Evolutionary conservation across 2,329 filamentous ascomycete genomes (phyloP).

Genomic region (Diatrype stigma): DNA sequence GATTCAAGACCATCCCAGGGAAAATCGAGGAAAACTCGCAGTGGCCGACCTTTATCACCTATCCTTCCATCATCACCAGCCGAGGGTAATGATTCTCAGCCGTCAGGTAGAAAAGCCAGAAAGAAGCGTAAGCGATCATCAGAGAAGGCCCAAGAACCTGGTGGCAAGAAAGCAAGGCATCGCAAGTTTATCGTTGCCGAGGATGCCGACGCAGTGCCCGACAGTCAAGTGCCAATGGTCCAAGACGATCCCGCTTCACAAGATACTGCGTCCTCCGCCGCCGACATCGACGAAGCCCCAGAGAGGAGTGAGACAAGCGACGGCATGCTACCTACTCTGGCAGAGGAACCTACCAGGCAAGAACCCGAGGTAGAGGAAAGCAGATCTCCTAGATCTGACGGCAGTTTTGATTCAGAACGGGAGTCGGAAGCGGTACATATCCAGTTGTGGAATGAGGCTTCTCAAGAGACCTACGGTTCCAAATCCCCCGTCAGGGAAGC

Average conservation of each 20-base stretch:
- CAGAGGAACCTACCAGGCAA: constrained; percentile 7
- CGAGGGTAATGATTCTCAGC: constrained; percentile 12
- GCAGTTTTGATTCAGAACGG: constrained; percentile 10
- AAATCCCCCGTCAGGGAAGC: constrained; percentile 10
- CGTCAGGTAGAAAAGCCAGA: constrained; percentile 17
- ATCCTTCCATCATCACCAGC: constrained; percentile 7
- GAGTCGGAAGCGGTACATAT: constrained; percentile 26
- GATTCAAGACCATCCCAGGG: constrained; percentile 3
- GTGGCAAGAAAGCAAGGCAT: constrained; percentile 23
- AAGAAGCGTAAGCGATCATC: constrained; percentile 24
- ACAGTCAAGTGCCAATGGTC: constrained; percentile 13
- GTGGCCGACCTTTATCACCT: constrained; percentile 6
- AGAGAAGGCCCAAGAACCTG: constrained; percentile 15
- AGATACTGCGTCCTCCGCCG: constrained; percentile 2
- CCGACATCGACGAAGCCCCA: constrained; percentile 7
- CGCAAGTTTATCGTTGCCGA: constrained; percentile 9
- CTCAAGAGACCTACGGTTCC: constrained; percentile 21
- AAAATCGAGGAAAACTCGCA: constrained; percentile 10
- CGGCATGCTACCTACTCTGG: constrained; percentile 3
- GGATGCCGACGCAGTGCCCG: constrained; percentile 12
- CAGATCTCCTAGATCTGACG: constrained; percentile 5
- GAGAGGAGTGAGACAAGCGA: constrained; percentile 6
- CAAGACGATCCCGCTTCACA: constrained; percentile 5
- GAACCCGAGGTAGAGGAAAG: constrained; percentile 9
- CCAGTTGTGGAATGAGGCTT: constrained; percentile 28